A percentile compares a stretch with the other conserved stretches of the same genome.
Conservation (phyloP, 306 rosid genomes). For the Styphnolobium japonicum region DNA sequence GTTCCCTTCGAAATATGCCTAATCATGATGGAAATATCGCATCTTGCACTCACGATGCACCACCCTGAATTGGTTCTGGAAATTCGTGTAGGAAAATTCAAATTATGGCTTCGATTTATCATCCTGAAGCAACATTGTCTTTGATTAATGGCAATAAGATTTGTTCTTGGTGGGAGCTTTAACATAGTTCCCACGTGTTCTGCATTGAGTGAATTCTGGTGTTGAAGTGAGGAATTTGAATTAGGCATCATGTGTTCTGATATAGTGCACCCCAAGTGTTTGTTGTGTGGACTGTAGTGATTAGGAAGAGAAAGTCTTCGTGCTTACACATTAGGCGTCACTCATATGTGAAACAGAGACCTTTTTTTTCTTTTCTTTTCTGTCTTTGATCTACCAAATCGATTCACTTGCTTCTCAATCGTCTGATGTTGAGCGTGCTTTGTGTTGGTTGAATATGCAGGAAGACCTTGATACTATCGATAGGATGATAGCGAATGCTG, state of each 20-base stretch:
- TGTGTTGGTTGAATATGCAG: conserved; percentile 35
- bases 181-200: too few species aligned
- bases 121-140: not conserved
- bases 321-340: not conserved
- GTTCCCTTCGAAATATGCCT: not conserved
- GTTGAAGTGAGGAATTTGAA: not conserved
- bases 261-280: not conserved
- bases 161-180: not conserved
- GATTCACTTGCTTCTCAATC: not conserved
- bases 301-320: not conserved
- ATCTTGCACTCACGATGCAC: not conserved
- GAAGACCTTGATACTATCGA: conserved; percentile 71
- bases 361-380: too few species aligned
- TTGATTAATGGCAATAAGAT: not conserved
- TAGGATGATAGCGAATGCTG: conserved; percentile 54
- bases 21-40: not conserved
- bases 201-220: not conserved
- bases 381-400: not conserved
- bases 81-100: not conserved
- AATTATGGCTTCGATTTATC: not conserved
- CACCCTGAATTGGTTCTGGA: not conserved
- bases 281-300: not conserved
- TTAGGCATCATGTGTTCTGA: not conserved
- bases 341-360: not conserved
- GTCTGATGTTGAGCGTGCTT: not conserved